phyloP scores from a whole-genome alignment of 495 filamentous ascomycete genomes.

The Penicillium verhagenii region DNA sequence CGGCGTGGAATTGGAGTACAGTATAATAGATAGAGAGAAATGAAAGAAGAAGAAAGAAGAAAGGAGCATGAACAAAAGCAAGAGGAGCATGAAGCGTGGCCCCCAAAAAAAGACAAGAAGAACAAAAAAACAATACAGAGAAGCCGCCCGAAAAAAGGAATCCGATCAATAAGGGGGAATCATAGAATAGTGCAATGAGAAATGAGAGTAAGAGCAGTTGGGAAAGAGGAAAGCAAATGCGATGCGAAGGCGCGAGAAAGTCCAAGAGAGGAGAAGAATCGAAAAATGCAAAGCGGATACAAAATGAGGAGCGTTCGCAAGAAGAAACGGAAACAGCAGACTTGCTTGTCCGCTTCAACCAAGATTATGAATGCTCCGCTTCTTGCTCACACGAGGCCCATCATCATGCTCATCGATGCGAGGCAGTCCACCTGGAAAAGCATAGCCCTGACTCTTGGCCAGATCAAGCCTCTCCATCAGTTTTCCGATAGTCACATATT shows the following conservation, averaged over 20 bases:
- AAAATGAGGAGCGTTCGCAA: too few relatives aligned
- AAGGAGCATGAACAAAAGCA: constrained; percentile 17
- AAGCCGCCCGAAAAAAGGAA: background rate
- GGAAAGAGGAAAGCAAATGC: background rate
- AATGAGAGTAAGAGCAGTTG: background rate
- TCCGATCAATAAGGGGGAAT: background rate
- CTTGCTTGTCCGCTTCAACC: too few relatives aligned
- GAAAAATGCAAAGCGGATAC: too few relatives aligned
- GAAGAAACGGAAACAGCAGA: too few relatives aligned
- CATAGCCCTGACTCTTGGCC: constrained; percentile 53
- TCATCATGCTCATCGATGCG: constrained; percentile 57
- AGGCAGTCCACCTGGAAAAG: constrained; percentile 65
- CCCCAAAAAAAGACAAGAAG: constrained; percentile 4
- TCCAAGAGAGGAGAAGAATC: constrained; percentile 1
- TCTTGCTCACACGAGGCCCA: constrained; percentile 41
- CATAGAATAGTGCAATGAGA: background rate
- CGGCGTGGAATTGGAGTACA: constrained; percentile 5
- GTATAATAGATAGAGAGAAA: constrained; percentile 7
- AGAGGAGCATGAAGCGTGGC: background rate
- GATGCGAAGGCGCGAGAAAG: constrained; percentile 5
- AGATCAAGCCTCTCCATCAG: constrained; percentile 86
- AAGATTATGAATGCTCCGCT: constrained; percentile 54
- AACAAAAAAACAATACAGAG: background rate
- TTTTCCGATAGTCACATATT: constrained; percentile 79
- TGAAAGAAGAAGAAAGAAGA: constrained; percentile 10